These are phyloP conservation scores for Hypericum androsaemum DNA, from an alignment of 345 rosid genomes.

Conservation along the genomic window DNA sequence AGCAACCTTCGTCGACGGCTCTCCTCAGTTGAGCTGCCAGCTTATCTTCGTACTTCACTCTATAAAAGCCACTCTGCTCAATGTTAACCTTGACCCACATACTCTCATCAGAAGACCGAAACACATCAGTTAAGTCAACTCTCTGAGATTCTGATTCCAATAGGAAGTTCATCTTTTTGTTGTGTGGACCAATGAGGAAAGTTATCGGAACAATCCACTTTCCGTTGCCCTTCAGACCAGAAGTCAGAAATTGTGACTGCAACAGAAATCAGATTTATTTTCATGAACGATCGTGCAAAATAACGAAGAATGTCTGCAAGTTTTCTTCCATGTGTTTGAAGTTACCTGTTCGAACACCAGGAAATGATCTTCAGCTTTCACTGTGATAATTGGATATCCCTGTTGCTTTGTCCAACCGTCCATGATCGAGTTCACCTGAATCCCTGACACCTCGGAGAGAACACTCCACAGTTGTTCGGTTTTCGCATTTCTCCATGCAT, in stretches of 20 bases:
- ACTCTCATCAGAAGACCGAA: constrained; percentile 14
- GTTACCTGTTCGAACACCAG: constrained; percentile 33
- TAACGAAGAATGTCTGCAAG: neutral
- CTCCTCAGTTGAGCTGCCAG: constrained; percentile 25
- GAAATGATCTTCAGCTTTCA: constrained; percentile 15
- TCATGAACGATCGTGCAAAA: neutral
- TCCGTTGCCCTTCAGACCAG: constrained; percentile 22
- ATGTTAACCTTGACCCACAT: constrained; percentile 34
- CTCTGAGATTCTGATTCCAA: constrained; percentile 22
- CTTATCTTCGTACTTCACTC: constrained; percentile 27
- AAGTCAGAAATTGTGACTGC: constrained; percentile 26
- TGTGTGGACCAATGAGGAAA: constrained; percentile 21
- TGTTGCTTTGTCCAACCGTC: constrained; percentile 36
- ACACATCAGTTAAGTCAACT: constrained; percentile 20
- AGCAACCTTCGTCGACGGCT: constrained; percentile 21
- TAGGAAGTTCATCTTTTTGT: constrained; percentile 22
- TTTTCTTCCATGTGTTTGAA: neutral
- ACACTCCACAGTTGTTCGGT: constrained; percentile 32
- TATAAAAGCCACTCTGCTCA: constrained; percentile 36
- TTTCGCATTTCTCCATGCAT: constrained; percentile 30
- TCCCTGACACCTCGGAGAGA: constrained; percentile 24
- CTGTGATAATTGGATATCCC: constrained; percentile 32
- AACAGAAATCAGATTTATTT: neutral
- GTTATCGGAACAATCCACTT: constrained; percentile 32
- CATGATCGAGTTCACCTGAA: constrained; percentile 24